Percentiles rank a stretch among this genome's conserved stretches.
These are phyloP conservation scores for Carex scoparia DNA, from an alignment of 176 grass and related monocot species.

Conservation along the genomic window DNA sequence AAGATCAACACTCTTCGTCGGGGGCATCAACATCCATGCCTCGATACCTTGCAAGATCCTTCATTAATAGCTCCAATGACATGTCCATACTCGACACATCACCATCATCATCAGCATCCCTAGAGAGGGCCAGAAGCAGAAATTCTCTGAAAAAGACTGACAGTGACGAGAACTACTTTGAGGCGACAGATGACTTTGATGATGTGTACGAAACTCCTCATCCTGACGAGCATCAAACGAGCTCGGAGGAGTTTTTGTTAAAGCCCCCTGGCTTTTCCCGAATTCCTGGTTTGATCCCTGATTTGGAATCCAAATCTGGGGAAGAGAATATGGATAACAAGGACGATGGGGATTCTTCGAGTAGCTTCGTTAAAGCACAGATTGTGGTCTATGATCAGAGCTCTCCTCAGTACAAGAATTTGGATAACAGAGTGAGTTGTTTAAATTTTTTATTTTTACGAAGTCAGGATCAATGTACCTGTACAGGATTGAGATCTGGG, in stretches of 20 bases:
- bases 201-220: conserved; percentile 53
- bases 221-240: conserved; percentile 40
- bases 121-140: conserved; percentile 25
- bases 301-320: conserved; percentile 43
- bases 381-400: conserved; percentile 82
- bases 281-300: conserved; percentile 82
- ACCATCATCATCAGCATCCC: background rate
- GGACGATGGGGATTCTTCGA: conserved; percentile 29
- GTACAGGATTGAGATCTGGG: background rate
- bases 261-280: conserved; percentile 62
- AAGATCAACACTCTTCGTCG: conserved; percentile 67
- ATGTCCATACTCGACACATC: conserved; percentile 1
- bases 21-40: conserved; percentile 38
- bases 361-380: conserved; percentile 97
- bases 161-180: conserved; percentile 81
- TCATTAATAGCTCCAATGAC: conserved; percentile 53
- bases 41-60: conserved; percentile 84
- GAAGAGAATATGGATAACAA: conserved; percentile 34
- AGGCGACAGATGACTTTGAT: conserved; percentile 89
- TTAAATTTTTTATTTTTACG: background rate
- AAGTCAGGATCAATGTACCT: conserved; percentile 17
- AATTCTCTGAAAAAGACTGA: conserved; percentile 57
- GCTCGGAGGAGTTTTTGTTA: conserved; percentile 44
- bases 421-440: conserved; percentile 85
- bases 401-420: conserved; percentile 73